Evolutionary conservation across 78 protist species (phyloP), one percentile per base, ranked within the genome.

Genomic region (Dictyostelium capitatum): DNA sequence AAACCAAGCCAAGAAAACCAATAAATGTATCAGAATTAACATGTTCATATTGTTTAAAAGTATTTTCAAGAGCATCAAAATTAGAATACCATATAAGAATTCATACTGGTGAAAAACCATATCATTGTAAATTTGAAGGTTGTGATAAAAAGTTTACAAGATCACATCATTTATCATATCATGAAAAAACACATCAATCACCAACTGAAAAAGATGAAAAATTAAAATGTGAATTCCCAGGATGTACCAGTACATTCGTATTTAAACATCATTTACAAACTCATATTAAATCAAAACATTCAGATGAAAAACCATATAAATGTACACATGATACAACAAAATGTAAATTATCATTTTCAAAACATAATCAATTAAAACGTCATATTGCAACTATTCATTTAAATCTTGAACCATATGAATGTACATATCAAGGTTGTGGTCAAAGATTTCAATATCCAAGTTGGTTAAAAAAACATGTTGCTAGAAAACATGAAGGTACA

Each of bases 61-160:
- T 53, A 19, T 91, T 82, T 69, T 41, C 75, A 32, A 74, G 90
- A 51, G 37, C 30, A n/a, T 85, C 89, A 12, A 82, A 82, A 43
- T 20, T 91, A 25, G 90, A 56, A 37, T 78, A 54, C 17, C 95
- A 91, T 28, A 32, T 83, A 1, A 46, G 95, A 14, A 91, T 51
- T 11, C 95, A 91, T 25, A 91, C 95, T 4, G 95, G 95, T 43
- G 95, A 91, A 64, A 67, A 56, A 51, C 95, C 95, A 37, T 91
- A 83, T 69, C 73, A 17, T 19, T 91, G 95, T 85, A 77, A 62
- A 43, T 89, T 54, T 72, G 75, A 79, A 30, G 95, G 78, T 6
- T 91, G 95, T 46, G 83, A 37, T 25, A 82, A 80, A 85, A 23
- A 83, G 65, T 87, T 87, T 41, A 48, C 75, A 23, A 25, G 93